These are phyloP conservation scores for Poa pratensis DNA, from an alignment of 176 grass and related monocot species.

Conservation along the genomic window DNA sequence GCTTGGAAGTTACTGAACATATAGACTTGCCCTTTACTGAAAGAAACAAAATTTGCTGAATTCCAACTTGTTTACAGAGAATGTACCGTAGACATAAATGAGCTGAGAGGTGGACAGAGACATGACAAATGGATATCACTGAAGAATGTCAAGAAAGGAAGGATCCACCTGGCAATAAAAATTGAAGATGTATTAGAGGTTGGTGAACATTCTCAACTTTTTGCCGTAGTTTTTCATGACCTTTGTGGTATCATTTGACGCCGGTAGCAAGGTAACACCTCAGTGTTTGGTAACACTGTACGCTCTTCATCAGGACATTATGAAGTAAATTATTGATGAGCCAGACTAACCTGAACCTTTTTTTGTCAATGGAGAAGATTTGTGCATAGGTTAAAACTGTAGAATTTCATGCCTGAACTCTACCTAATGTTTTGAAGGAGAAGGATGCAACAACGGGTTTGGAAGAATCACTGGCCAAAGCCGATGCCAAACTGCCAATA, in stretches of 20 bases:
- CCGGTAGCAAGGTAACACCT: background rate
- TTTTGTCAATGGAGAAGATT: background rate
- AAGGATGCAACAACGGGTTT: conserved; percentile 35
- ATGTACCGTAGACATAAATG: conserved; percentile 68
- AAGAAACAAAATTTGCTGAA: conserved; percentile 31
- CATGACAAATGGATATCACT: conserved; percentile 92
- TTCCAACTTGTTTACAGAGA: conserved; percentile 54
- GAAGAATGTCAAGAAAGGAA: conserved; percentile 89
- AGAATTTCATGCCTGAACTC: conserved; percentile 26
- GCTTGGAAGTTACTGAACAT: background rate
- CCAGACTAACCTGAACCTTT: background rate
- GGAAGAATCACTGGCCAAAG: conserved; percentile 42
- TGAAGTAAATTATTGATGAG: conserved; percentile 29
- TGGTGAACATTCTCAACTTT: conserved; percentile 6
- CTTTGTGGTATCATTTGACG: conserved; percentile 20
- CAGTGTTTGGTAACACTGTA: conserved; percentile 3
- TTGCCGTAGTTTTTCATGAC: background rate
- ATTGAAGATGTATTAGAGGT: conserved; percentile 61
- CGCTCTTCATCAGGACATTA: background rate
- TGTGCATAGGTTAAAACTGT: conserved; percentile 10
- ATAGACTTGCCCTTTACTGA: background rate
- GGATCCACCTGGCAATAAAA: conserved; percentile 76
- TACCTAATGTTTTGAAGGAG: conserved; percentile 46
- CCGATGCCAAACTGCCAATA: conserved; percentile 39
- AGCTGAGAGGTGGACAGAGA: conserved; percentile 82